Evolutionary conservation across 768 basidiomycete genomes (phyloP).

Genomic region (Chlorophyllum brunneum): DNA sequence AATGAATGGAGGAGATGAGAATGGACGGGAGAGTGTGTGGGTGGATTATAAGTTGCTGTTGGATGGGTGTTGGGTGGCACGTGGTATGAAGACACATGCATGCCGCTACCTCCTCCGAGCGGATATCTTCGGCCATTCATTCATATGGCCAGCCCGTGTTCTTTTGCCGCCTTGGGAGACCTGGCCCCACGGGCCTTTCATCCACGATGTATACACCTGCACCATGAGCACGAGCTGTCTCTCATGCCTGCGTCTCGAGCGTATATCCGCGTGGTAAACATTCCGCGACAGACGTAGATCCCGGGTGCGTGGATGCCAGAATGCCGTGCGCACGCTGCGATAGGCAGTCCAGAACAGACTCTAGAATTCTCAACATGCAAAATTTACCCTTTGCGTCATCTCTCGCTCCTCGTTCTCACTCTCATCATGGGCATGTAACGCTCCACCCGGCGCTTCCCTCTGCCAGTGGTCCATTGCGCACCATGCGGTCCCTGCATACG

Average conservation of each 20-base stretch:
- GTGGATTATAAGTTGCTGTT: conserved; percentile 1
- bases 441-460: not conserved
- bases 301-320: conserved; percentile 7
- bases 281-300: conserved; percentile 2
- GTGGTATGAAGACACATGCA: conserved; percentile 8
- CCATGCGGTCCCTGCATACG: conserved; percentile 1
- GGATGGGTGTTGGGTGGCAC: conserved; percentile 2
- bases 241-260: not conserved
- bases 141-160: conserved; percentile 11
- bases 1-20: not conserved
- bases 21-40: not conserved
- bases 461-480: not conserved
- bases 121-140: conserved; percentile 5
- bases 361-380: not conserved
- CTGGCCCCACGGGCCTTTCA: conserved; percentile 2
- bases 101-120: conserved; percentile 6
- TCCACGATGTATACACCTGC: conserved; percentile 9
- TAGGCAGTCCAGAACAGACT: not conserved
- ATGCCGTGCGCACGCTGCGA: conserved; percentile 5
- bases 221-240: conserved; percentile 6
- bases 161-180: conserved; percentile 12
- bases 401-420: not conserved
- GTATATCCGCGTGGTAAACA: conserved; percentile 1
- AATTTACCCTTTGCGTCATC: not conserved
- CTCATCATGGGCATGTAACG: not conserved